Evolutionary conservation across 768 basidiomycete genomes (phyloP), one percentile per base, ranked within the genome.

Genomic region (Piloderma croceum): DNA sequence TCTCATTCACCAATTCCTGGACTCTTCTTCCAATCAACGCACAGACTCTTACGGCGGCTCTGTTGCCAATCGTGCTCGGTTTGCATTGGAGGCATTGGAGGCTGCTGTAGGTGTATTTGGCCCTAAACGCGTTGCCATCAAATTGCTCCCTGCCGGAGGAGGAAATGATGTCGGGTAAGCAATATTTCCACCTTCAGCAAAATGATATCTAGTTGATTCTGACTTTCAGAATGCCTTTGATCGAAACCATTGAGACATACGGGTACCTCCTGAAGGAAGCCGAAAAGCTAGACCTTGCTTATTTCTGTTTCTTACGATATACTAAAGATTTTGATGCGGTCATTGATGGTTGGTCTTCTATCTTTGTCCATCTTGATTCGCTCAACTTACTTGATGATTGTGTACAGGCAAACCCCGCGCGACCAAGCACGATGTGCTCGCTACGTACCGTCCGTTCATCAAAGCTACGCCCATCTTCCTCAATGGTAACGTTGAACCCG

Each of bases 101-200:
- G 72, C 65, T 3, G 42, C 59, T 17, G 43, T 44, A 1, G 60
- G 64, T 25, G 58, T 74, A 25, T 73, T 67, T 45, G 73, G 73
- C 1, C 47, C 57, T 6, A 69, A 72, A 17, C 46, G 56, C 34
- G 68, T 73, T 19, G 65, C 63, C 3, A 45, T 76, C 38, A 73
- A 73, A 44, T 36, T 74, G 15, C 69, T 53, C 42, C 73, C 71
- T 11, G 59, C 52, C 22, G 68, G 67, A 17, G 67, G 68, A 6
- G 67, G 66, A 46, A 74, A 73, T 42, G 73, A 73, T 42, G 52
- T 72, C 13, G 67, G 69, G 66, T 69, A 38, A 9, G 43, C 15
- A 23, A 17, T 12, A n/a, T 6, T 25, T 17, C 38, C 15, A 12
- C 38, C 6, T 15, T 11, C 32, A 11, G 29, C 7, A 43, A 22